Percentiles rank a stretch among this genome's conserved stretches.
Conservation (phyloP, 768 basidiomycete species). For the Pulveroboletus sp. region DNA sequence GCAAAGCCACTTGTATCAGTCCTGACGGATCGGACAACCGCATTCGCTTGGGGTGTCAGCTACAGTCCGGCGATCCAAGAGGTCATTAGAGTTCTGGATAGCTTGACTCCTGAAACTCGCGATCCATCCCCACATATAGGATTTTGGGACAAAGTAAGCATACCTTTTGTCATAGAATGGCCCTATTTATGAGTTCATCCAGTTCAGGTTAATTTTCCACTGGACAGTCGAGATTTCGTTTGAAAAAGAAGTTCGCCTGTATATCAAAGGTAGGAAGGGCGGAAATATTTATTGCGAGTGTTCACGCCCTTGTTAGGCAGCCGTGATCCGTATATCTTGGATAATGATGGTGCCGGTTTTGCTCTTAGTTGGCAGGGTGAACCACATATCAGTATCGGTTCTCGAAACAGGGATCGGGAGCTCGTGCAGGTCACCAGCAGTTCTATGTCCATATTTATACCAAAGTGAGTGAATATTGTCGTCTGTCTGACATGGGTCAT, state of each 20-base stretch:
- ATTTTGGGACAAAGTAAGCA: slow-evolving; percentile 89
- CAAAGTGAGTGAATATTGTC: slow-evolving; percentile 54
- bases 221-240: slow-evolving; percentile 73
- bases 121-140: slow-evolving; percentile 82
- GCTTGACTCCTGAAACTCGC: slow-evolving; percentile 66
- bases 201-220: slow-evolving; percentile 79
- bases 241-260: slow-evolving; percentile 63
- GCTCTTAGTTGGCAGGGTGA: slow-evolving; percentile 79
- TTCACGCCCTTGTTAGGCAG: slow-evolving; percentile 49
- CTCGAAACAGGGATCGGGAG: slow-evolving; percentile 67
- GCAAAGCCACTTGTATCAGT: slow-evolving; percentile 70
- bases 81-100: slow-evolving; percentile 76
- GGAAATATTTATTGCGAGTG: neutral
- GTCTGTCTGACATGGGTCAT: neutral
- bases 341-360: slow-evolving; percentile 78
- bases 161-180: neutral
- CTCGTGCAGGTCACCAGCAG: slow-evolving; percentile 80
- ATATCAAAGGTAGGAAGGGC: slow-evolving; percentile 70
- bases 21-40: slow-evolving; percentile 57
- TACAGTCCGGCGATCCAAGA: slow-evolving; percentile 85
- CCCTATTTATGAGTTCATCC: slow-evolving; percentile 4
- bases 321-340: slow-evolving; percentile 71
- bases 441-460: slow-evolving; percentile 76
- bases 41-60: slow-evolving; percentile 86
- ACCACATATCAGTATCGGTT: slow-evolving; percentile 64